Conservation (phyloP, 257 asterid species). For the Lycium ferocissimum region DNA sequence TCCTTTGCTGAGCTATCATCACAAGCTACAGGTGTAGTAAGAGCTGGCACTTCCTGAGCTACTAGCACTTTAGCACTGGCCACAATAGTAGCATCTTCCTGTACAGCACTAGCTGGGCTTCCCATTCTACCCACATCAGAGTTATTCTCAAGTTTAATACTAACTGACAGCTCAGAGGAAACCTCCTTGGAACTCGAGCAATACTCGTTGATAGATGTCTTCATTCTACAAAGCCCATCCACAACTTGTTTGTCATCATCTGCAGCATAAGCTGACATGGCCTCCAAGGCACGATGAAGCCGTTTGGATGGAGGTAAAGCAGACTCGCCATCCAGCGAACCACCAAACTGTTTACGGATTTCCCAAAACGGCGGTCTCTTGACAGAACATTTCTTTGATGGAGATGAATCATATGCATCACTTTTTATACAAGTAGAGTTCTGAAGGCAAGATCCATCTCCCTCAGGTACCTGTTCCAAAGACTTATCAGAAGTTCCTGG, state of each 20-base stretch:
- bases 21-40: slow-evolving; percentile 37
- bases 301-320: slow-evolving; percentile 98
- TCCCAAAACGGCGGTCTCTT: slow-evolving; percentile 59
- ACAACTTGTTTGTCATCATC: slow-evolving; percentile 59
- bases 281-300: slow-evolving; percentile 92
- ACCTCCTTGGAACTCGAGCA: slow-evolving; percentile 36
- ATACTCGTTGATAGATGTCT: slow-evolving; percentile 34
- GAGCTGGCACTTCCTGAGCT: slow-evolving; percentile 39
- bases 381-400: slow-evolving; percentile 44
- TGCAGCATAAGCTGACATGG: slow-evolving; percentile 96
- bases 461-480: slow-evolving; percentile 50
- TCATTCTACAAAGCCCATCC: slow-evolving; percentile 44
- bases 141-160: slow-evolving; percentile 25
- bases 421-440: slow-evolving; percentile 41
- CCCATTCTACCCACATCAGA: slow-evolving; percentile 30
- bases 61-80: slow-evolving; percentile 36
- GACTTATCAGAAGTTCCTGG: slow-evolving; percentile 47
- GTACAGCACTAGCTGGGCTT: slow-evolving; percentile 40
- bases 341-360: slow-evolving; percentile 48
- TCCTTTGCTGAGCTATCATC: slow-evolving; percentile 42
- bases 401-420: slow-evolving; percentile 42
- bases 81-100: slow-evolving; percentile 46
- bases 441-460: slow-evolving; percentile 46
- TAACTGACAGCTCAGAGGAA: slow-evolving; percentile 40
- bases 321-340: slow-evolving; percentile 78